These are phyloP conservation scores for Monilinia laxa DNA, from an alignment of 2,329 filamentous ascomycete species.

Conservation along the genomic window DNA sequence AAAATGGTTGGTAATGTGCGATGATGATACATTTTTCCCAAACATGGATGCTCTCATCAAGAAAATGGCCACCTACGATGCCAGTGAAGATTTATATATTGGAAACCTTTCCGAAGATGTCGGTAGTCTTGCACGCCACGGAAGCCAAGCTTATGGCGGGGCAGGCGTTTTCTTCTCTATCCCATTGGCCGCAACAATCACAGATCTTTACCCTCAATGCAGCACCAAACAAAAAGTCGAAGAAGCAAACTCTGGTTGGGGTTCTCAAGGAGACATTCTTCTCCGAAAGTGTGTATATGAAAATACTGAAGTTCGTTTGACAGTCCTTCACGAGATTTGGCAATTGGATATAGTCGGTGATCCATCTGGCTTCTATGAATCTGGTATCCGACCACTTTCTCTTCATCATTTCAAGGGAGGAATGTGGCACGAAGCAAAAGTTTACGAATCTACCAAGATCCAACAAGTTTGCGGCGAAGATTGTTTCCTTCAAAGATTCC, in stretches of 20 bases:
- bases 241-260: conserved; percentile 58
- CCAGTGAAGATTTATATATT: conserved; percentile 36
- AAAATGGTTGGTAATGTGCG: conserved; percentile 44
- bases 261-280: conserved; percentile 44
- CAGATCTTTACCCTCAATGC: conserved; percentile 48
- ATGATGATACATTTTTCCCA: conserved; percentile 40
- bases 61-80: conserved; percentile 32
- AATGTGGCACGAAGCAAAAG: conserved; percentile 49
- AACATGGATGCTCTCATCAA: conserved; percentile 38
- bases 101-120: conserved; percentile 40
- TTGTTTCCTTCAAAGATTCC: conserved; percentile 39
- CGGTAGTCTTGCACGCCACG: conserved; percentile 38
- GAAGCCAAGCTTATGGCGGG: conserved; percentile 39
- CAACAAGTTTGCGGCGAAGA: conserved; percentile 39
- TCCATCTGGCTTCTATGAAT: conserved; percentile 39
- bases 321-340: conserved; percentile 36
- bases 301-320: conserved; percentile 38
- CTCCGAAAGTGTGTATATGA: conserved; percentile 40
- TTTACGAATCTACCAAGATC: conserved; percentile 35
- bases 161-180: conserved; percentile 40
- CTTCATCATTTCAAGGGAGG: conserved; percentile 46
- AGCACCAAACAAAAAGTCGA: conserved; percentile 52
- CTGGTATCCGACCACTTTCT: conserved; percentile 35
- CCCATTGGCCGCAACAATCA: conserved; percentile 49
- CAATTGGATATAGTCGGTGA: conserved; percentile 39